Base-by-base conservation (phyloP, 306 rosid species). In the Begonia masoniana region DNA sequence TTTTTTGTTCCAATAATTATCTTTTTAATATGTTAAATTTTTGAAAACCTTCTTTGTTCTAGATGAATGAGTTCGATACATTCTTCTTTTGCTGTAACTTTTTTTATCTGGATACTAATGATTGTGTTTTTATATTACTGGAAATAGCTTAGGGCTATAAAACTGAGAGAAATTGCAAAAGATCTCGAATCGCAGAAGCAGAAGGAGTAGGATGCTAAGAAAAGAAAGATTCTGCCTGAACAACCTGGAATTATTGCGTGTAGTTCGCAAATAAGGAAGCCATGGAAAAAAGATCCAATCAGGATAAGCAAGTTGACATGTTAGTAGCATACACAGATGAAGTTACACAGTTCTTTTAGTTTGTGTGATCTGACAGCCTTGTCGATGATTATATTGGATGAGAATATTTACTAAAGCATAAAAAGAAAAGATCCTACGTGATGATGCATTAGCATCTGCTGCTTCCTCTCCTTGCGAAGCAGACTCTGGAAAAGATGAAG, bases 221-320 rank as follows among this genome's bases (percentile, higher is more conserved):
- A 72, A 17, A 67, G 60, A 60, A 68, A 48, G 74, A 58, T 43
- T 41, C 14, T 61, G 42, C 52, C 43, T 47, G 75, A 56, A 16
- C 50, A 50, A 54, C 16, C 56, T 3, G 56, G 19, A 50, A 43
- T 17, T 35, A 4, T 50, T 10, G 72, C 52, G 10, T 56, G 62
- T 59, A 59, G 36, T 55, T 62, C 62, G 50, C 68, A 47, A 14
- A 51, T 43, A 47, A 58, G 3, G 66, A 59, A 42, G 43, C 9
- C 10, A 42, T 12, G 41, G 67, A 61, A 0, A 61, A 68, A 63
- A 69, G 74, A 35, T 55, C 17, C 64, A 70, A 63, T 69, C 92
- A 75, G 67, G 88, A 79, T 68, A 74, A 70, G 55, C 74, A 81
- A 55, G 86, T 84, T 67, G 88, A 73, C 77, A 82, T 82, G 97